Evolutionary conservation across 345 rosid genomes (phyloP).

Genomic region (Conringia planisiliqua): DNA sequence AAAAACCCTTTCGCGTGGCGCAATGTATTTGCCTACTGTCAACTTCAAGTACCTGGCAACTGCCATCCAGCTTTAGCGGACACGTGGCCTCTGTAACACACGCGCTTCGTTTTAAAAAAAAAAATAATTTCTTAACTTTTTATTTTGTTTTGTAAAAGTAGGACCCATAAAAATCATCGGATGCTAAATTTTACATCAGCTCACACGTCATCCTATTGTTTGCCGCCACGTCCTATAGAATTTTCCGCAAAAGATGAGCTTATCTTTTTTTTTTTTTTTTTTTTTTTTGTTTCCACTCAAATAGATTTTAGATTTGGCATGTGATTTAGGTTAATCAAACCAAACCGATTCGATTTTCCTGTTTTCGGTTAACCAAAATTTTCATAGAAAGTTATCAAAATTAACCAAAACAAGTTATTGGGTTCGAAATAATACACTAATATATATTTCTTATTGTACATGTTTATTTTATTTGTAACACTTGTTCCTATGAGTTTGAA

Average conservation of each 20-base stretch:
- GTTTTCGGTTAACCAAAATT: no score
- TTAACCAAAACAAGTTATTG: no score
- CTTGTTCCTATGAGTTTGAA: no score
- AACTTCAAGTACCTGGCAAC: slow-evolving; percentile 33
- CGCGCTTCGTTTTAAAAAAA: background rate
- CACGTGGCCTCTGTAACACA: slow-evolving; percentile 24
- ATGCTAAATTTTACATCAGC: background rate
- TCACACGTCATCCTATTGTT: slow-evolving; percentile 21
- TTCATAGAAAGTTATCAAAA: no score
- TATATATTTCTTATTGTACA: no score
- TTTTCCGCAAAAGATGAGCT: background rate
- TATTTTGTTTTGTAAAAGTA: background rate
- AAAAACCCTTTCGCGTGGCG: slow-evolving; percentile 36
- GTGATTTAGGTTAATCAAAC: no score
- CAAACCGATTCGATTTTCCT: no score
- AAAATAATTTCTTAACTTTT: background rate
- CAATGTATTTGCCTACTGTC: slow-evolving; percentile 33
- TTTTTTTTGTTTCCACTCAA: no score
- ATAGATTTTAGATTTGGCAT: no score
- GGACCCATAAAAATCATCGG: slow-evolving; percentile 18
- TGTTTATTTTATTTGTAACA: no score
- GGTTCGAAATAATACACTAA: no score
- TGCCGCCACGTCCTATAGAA: slow-evolving; percentile 21
- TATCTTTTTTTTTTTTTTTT: no score
- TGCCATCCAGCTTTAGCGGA: background rate